phyloP scores from a whole-genome alignment of 1,284 basidiomycete species.

The Rhizopogon parksii region DNA sequence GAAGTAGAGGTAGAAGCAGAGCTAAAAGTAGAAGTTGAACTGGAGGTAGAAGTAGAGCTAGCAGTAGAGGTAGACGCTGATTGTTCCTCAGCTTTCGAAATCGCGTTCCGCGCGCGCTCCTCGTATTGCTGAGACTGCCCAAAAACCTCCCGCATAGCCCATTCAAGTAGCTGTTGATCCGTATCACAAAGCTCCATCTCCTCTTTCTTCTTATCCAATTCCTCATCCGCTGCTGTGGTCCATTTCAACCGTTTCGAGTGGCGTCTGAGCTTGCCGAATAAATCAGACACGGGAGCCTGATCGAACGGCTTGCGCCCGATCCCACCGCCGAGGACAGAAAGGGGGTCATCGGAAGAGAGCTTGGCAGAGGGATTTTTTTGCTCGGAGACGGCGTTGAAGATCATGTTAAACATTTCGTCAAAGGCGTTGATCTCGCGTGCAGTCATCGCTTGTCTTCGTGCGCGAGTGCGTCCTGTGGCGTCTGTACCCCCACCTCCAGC shows the following conservation, averaged over 20 bases:
- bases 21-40: neutral
- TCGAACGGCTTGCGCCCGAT: conserved; percentile 5
- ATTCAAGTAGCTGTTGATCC: conserved; percentile 69
- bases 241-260: conserved; percentile 43
- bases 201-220: conserved; percentile 72
- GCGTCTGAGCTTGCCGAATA: conserved; percentile 38
- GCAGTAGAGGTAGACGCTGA: neutral
- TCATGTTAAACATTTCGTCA: conserved; percentile 65
- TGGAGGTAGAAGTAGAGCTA: neutral
- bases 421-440: conserved; percentile 58
- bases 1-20: neutral
- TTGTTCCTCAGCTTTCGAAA: conserved; percentile 9
- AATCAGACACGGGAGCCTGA: conserved; percentile 17
- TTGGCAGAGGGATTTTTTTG: conserved; percentile 16
- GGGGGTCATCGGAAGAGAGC: conserved; percentile 10
- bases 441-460: conserved; percentile 56
- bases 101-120: conserved; percentile 36
- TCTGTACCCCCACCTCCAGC: neutral
- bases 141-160: conserved; percentile 72
- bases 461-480: conserved; percentile 11
- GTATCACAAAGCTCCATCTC: conserved; percentile 64
- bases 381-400: conserved; percentile 51
- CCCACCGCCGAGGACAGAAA: neutral
- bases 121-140: conserved; percentile 45
- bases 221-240: conserved; percentile 46